Evolutionary conservation across 345 rosid species (phyloP), one percentile per base, ranked within the genome.

Genomic region (Dipteronia dyeriana): DNA sequence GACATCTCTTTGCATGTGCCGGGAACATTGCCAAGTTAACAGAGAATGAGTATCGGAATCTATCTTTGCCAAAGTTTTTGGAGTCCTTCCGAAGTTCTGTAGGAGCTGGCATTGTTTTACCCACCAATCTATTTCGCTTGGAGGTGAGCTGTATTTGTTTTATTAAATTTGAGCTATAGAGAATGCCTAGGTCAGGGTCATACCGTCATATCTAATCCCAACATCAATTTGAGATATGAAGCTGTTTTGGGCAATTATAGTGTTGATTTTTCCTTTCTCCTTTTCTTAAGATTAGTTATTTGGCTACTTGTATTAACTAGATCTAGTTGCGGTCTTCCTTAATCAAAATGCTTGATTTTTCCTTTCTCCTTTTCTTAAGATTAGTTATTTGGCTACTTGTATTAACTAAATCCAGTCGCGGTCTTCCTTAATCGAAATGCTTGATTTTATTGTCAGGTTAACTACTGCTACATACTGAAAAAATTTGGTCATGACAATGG

Each of bases 101-200:
- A 20, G 99, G 99, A 77, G 95, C 74, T 79, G 99, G 99, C 68
- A 77, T 96, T 60, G 97, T 96, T 77, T 76, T 96, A 54, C 98
- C 99, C 38, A 89, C 91, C 12, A 86, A 79, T 83, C 77, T 90
- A n/a, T 88, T 92, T 83, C 97, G 98, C 41, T 76, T 96, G 86
- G 99, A 96, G 99, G 98, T 94, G 66, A 84, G 89, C 8, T 79
- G 71, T 62, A 26, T 72, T 49, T 75, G 17, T 39, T 67, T 16
- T 25, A 59, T 56, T 26, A 38, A 68, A 38, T 49, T 51, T 74
- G 69, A 66, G 68, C 29, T 47, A 59, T 19, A 62, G 8, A 26
- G 0, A 20, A 53, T 10, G 75, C 71, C 29, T 20, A 79, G 49
- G 34, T 78, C 12, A 25, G 65, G 69, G n/a, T 60, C 1, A 43